These are phyloP conservation scores for Oemleria cerasiformis DNA, from an alignment of 306 rosid genomes.

Conservation along the genomic window DNA sequence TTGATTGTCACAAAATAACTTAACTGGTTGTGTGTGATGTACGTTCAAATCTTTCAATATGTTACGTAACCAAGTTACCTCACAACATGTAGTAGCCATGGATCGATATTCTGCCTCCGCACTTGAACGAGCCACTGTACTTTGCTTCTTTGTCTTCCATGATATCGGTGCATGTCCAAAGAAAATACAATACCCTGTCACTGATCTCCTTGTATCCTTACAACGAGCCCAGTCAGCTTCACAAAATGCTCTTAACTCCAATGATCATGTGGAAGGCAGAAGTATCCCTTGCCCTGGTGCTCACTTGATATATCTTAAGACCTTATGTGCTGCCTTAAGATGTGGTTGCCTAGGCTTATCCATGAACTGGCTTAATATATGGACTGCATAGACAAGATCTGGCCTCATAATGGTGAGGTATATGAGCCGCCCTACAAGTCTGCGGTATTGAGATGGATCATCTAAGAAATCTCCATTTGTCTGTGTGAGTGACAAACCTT, in stretches of 20 bases:
- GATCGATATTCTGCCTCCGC: background rate
- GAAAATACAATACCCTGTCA: too few species aligned
- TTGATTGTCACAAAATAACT: background rate
- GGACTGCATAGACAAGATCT: background rate
- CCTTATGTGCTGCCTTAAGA: background rate
- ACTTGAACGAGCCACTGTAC: background rate
- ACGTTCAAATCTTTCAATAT: background rate
- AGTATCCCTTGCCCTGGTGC: background rate
- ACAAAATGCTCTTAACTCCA: background rate
- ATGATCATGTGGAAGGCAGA: background rate
- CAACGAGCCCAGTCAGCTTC: background rate
- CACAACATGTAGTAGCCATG: background rate
- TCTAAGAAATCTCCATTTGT: background rate
- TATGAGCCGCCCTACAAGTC: background rate
- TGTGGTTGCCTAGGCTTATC: background rate
- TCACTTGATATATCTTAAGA: background rate
- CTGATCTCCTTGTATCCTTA: background rate
- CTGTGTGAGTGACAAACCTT: background rate
- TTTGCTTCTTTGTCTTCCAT: background rate
- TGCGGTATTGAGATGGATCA: background rate
- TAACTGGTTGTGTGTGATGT: background rate
- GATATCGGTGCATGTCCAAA: background rate
- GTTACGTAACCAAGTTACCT: background rate
- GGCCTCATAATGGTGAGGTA: background rate
- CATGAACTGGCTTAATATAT: too few species aligned